Evolutionary conservation across 192 early-diverging fungal species (phyloP), one percentile per base, ranked within the genome.

Genomic region (Podila clonocystis): DNA sequence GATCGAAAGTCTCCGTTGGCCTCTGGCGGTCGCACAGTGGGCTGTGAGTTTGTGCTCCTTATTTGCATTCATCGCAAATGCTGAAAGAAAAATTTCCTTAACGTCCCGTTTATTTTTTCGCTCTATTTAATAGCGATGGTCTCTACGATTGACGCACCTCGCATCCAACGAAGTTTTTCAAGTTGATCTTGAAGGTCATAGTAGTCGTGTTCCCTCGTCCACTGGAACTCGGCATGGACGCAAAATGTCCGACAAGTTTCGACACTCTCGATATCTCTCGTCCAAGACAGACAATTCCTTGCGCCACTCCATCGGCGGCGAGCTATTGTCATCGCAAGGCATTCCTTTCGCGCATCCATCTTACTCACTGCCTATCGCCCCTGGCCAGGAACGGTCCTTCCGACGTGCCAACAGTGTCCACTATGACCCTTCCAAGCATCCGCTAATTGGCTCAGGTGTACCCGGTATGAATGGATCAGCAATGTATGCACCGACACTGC

Each of bases 1-100:
- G 60, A 62, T 74, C 13, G 68, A 70, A n/a, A 82, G 86, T 74
- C 76, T 86, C 5, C 64, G 85, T 5, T 93, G 88, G 87, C 82
- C 77, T 12, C 91, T 93, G 67, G 82, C 84, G 28, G 74, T 92
- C 19, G 67, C 73, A 19, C 91, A 93, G 59, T 95, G 93, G 93
- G 84, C 84, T 62, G 93, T 94, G 85, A 84, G 87, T 59, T 12
- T 63, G 1, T 2, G 3, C 8, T 45, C 13, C 41, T 15, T 45
- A 45, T 45, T 45, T 45, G 41, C 13, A 15, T 45, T 15, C 41
- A 45, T 15, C 41, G 15, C 41, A 3, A 45, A 4, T 17, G 13
- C 7, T 45, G 41, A 3, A 41, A 6, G 38, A 13, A 41, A 1
- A 15, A 3, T 8, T 1, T 45, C 41, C 41, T 15, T 15, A 45